Percentiles rank a stretch among this genome's conserved stretches.
phyloP scores from a whole-genome alignment of 2,329 filamentous ascomycete species.

The Pseudogymnoascus sp. region DNA sequence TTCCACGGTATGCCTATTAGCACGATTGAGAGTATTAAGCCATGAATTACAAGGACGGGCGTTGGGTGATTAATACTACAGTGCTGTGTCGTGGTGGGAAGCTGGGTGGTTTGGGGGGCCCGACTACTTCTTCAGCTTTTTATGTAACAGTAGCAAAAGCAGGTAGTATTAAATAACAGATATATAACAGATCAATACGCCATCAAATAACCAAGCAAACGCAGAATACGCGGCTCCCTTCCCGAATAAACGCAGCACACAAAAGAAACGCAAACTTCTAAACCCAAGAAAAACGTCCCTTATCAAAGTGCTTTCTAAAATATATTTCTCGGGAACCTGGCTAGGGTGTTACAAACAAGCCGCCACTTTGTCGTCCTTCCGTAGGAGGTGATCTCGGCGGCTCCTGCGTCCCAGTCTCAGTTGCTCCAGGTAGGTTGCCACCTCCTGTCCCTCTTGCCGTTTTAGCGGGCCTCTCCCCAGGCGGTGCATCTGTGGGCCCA shows the following conservation, averaged over 20 bases:
- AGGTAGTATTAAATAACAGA: neutral
- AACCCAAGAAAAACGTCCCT: neutral
- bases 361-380: neutral
- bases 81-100: slow-evolving; percentile 6
- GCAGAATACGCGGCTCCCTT: neutral
- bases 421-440: neutral
- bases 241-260: neutral
- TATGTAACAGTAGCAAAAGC: neutral
- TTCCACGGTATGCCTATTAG: neutral
- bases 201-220: neutral
- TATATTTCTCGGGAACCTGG: neutral
- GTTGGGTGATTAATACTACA: neutral
- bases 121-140: too few relatives aligned
- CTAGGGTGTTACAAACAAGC: neutral
- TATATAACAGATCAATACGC: neutral
- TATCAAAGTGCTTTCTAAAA: neutral
- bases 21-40: too few relatives aligned
- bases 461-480: neutral
- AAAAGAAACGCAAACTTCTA: neutral
- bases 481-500: neutral
- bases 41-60: too few relatives aligned
- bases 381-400: neutral
- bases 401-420: neutral
- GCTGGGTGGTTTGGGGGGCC: slow-evolving; percentile 18
- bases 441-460: neutral